phyloP scores from a whole-genome alignment of 163 green algal genomes.

The Prototheca stagnorum region DNA sequence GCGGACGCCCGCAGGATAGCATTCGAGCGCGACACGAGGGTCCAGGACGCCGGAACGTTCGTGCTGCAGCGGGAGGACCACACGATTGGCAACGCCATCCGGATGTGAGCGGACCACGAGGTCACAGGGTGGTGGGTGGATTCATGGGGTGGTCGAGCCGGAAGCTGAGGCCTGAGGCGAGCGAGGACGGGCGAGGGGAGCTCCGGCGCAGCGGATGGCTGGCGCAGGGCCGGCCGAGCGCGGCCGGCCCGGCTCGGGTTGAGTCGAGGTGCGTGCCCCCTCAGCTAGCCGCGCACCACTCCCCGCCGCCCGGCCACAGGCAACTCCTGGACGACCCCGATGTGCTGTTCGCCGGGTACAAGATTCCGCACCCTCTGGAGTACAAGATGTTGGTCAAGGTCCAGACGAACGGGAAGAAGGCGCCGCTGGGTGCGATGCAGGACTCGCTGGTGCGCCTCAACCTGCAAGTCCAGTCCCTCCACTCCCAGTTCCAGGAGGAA shows the following conservation, averaged over 20 bases:
- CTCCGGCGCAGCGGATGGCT: too few species aligned
- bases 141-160: too few species aligned
- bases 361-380: slow-evolving; percentile 85
- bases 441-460: slow-evolving; percentile 34
- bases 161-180: too few species aligned
- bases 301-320: too few species aligned
- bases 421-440: slow-evolving; percentile 28
- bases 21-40: slow-evolving; percentile 70
- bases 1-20: slow-evolving; percentile 48
- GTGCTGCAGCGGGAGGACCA: slow-evolving; percentile 83
- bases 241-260: too few species aligned
- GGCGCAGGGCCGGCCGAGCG: too few species aligned
- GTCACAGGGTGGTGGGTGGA: too few species aligned
- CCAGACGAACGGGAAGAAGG: slow-evolving; percentile 27
- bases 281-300: too few species aligned
- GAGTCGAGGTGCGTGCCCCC: too few species aligned
- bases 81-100: slow-evolving; percentile 80
- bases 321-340: slow-evolving; percentile 66
- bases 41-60: slow-evolving; percentile 73
- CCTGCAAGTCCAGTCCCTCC: slow-evolving; percentile 5
- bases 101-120: too few species aligned
- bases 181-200: too few species aligned
- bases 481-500: slow-evolving; percentile 5
- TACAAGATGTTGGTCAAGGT: slow-evolving; percentile 72
- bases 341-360: slow-evolving; percentile 86